Evolutionary conservation across 805 yeast species (phyloP), one percentile per base, ranked within the genome.

Genomic region (Lipomyces anomalus): DNA sequence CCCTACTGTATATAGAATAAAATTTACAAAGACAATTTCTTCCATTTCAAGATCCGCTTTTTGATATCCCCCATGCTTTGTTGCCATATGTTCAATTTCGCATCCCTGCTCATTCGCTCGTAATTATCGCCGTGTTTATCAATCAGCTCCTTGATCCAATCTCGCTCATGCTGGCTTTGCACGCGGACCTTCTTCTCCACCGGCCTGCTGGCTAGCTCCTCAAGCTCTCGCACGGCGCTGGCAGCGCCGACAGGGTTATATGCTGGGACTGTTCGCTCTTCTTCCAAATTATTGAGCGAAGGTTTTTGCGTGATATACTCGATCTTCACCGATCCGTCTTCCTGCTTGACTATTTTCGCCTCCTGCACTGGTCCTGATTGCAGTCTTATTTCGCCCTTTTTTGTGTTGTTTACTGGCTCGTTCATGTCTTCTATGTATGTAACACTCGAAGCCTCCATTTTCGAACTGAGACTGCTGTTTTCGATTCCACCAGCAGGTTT

Each of bases 21-120:
- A n/a, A n/a, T n/a, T n/a, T n/a, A n/a, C n/a, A n/a, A n/a, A n/a
- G 42, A 21, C 37, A 28, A 28, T 28, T 39, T 22, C 17, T 43
- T 28, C 90, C 94, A 86, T 63, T 78, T 82, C 18, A 55, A 59
- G 37, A 90, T 70, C 61, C 92, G 77, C 64, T 76, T 78, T 65
- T 74, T 82, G 56, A 90, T 68, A 58, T 87, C 94, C 22, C 95
- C 94, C n/a, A 80, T 80, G 50, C 84, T 74, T 63, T 84, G 87
- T 67, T 89, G 97, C 65, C 52, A 48, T 3, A 50, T 22, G 22
- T 50, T 50, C 16, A 46, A 34, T 24, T 39, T 47, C 21, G 46
- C 77, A 64, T 92, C 98, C 84, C 95, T 84, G 63, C 79, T 82
- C 98, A 92, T 92, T 57, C 80, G 84, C 38, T 75, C 81, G 62